Base-by-base conservation (phyloP, 495 filamentous ascomycete genomes). In the Apiosordaria backusii region DNA sequence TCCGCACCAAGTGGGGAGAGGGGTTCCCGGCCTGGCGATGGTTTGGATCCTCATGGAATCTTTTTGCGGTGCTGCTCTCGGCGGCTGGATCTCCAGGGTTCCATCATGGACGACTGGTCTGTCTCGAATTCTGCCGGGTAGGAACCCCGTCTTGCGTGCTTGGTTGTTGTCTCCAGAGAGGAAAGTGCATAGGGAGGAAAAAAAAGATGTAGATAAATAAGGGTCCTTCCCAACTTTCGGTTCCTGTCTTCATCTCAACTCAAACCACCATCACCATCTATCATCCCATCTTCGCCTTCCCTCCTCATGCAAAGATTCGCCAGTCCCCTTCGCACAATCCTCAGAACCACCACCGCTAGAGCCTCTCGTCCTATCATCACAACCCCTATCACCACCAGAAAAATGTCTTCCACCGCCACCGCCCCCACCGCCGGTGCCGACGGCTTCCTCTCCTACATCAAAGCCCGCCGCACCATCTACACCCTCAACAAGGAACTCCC, bases 381-480 rank as follows among this genome's bases (percentile, higher is more conserved):
- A n/a, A n/a, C 57, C 25, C 50, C 60, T 55, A 66, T 67, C 61
- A 67, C 61, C n/a, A 72, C 65, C 65, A 64, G 65, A 65, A 73
- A 54, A 23, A 66, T 63, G 54, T 35, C 62, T 63, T 57, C 54
- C 64, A 70, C 57, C 13, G 24, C 50, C 66, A 68, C 40, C n/a
- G 68, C 78, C 75, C 54, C 75, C 53, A 54, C 74, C 69, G 61
- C 71, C 23, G 70, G 62, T 40, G 63, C 79, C 67, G 74, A 78
- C 57, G 19, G 76, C 21, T 78, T 88, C 78, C 74, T 89, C 68
- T 76, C 82, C 9, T 77, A 82, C 67, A 60, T 87, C 78, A 79
- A 82, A 76, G 62, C 69, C 70, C 87, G 88, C 66, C 85, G 88
- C 72, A 81, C 83, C 65, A 69, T 75, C 83, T 90, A 90, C 78